Percentiles rank a stretch among this genome's conserved stretches.
These are phyloP conservation scores for Candida schatavii DNA, from an alignment of 805 yeast species.

Conservation along the genomic window DNA sequence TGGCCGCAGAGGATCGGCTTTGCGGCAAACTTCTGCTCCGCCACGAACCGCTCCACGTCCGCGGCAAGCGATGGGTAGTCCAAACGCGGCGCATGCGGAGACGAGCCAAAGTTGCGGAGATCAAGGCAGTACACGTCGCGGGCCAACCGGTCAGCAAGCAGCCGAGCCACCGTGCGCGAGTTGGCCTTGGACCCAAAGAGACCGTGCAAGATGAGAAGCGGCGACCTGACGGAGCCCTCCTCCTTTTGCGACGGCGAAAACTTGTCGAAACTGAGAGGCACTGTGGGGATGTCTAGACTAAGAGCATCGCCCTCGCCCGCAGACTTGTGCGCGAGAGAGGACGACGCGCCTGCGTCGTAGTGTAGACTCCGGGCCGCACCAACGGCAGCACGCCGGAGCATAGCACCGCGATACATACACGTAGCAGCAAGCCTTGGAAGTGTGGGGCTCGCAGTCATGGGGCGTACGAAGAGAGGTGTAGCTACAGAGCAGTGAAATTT, in stretches of 20 bases:
- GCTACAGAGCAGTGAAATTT: no score
- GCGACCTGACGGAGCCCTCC: conserved; percentile 40
- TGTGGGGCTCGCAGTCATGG: no score
- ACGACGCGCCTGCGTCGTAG: conserved; percentile 1
- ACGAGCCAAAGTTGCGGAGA: conserved; percentile 88
- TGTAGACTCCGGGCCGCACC: no score
- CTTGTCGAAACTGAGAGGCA: conserved; percentile 53
- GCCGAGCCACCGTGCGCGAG: conserved; percentile 74
- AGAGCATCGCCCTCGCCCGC: conserved; percentile 34
- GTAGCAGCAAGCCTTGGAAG: no score
- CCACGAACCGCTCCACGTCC: conserved; percentile 76
- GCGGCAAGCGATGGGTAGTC: conserved; percentile 81
- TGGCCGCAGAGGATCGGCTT: conserved; percentile 73
- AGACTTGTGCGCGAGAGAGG: conserved; percentile 4
- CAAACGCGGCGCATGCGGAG: conserved; percentile 71
- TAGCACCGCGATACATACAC: no score
- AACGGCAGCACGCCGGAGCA: no score
- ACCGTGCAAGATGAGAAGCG: conserved; percentile 83
- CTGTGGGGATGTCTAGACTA: conserved; percentile 45
- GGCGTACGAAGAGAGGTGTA: no score
- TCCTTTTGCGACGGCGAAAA: conserved; percentile 25
- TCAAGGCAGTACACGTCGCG: conserved; percentile 71
- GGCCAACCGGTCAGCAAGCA: conserved; percentile 43
- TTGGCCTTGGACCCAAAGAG: conserved; percentile 82
- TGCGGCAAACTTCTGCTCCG: conserved; percentile 33